Evolutionary conservation across 352 stramenopile species (phyloP).

Genomic region (Vaucheria bursata): DNA sequence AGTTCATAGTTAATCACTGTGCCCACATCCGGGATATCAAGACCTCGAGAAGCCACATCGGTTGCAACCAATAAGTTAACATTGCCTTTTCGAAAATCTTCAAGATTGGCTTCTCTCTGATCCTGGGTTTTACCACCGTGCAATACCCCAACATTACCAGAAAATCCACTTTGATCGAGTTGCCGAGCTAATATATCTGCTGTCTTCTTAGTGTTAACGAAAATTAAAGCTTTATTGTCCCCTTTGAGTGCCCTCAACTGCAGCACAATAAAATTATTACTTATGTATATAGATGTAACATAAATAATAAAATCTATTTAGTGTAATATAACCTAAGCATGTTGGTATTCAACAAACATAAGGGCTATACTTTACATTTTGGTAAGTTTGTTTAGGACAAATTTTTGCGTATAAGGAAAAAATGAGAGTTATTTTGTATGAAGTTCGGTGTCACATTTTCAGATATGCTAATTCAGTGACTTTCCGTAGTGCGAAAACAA

Average conservation of each 20-base stretch:
- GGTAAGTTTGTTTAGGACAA: too few species aligned
- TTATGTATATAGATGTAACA: too few species aligned
- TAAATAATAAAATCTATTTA: too few species aligned
- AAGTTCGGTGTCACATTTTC: too few species aligned
- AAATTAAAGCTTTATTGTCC: conserved; percentile 86
- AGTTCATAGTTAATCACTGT: conserved; percentile 96
- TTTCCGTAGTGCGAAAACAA: too few species aligned
- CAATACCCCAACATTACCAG: conserved; percentile 30
- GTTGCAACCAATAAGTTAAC: conserved; percentile 58
- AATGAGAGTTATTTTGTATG: too few species aligned
- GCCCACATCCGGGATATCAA: conserved; percentile 96
- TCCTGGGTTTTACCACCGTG: conserved; percentile 65
- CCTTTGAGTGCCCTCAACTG: neutral
- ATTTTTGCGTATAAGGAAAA: too few species aligned
- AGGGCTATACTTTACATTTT: too few species aligned
- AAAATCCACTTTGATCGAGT: conserved; percentile 76
- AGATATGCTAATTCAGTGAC: too few species aligned
- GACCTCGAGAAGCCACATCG: conserved; percentile 64
- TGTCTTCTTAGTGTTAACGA: conserved; percentile 98
- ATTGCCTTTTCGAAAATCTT: conserved; percentile 59
- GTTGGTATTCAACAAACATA: too few species aligned
- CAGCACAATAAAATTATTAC: neutral
- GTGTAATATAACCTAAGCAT: too few species aligned
- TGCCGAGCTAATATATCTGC: conserved; percentile 86
- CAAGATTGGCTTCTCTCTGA: conserved; percentile 78